Evolutionary conservation across 2,329 filamentous ascomycete genomes (phyloP), one percentile per base, ranked within the genome.

Genomic region (Venturia carpophila): DNA sequence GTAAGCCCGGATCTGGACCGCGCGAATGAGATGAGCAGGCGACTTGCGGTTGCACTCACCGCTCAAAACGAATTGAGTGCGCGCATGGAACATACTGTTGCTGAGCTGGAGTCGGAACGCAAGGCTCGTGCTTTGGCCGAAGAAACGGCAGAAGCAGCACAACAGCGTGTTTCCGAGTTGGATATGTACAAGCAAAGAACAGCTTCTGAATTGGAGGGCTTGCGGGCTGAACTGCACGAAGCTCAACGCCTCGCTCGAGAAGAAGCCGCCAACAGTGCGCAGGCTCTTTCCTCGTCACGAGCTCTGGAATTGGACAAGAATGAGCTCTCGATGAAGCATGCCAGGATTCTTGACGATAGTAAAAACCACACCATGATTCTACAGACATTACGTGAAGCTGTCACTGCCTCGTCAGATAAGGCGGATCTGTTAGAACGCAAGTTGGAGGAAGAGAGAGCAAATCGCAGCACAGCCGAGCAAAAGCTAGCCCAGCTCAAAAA

Each of bases 221-320:
- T 99, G 43, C 90, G 92, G 69, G 87, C 90, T 1, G 92, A 97
- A 71, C 78, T 99, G 43, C 91, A 97, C 72, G 82, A 90, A 70
- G 82, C 85, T 1, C 89, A 96, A 73, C 88, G 87, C 41, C 84
- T 88, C 65, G 86, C 89, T 27, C 84, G 94, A 66, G 91, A 97
- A 70, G 89, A 96, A 69, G 85, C 90, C 0, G 84, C 92, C n/a
- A 80, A 85, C 37, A 86, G 87, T 45, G 83, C 90, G 0, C 91
- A 97, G 74, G 88, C 92, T 1, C 81, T 89, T 65, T 85, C 91
- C 0, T 82, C 88, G 47, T 79, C 90, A 52, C 87, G 91, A 69
- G 79, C 96, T 66, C 79, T 96, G n/a, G 83, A 83, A 64, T 83
- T 95, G n/a, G 93, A 97, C 73, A 96, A 94, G 75, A 84, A 88